phyloP scores from a whole-genome alignment of 83 land plant genomes.

The Picea mariana region DNA sequence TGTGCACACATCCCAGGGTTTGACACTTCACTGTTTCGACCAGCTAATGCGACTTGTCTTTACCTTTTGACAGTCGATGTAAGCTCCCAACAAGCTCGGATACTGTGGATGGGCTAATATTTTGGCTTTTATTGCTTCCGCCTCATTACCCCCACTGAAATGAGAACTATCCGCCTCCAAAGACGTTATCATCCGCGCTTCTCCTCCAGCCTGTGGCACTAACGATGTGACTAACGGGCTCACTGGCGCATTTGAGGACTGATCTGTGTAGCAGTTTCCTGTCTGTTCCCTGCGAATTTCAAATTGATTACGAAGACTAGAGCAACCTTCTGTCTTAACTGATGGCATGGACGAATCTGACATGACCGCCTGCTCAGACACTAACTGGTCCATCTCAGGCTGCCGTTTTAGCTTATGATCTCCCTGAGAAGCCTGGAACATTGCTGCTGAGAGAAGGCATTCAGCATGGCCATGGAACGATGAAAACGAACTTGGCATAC shows the following conservation, averaged over 20 bases:
- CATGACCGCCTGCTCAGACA: neutral
- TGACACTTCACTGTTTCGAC: neutral
- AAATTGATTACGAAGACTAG: neutral
- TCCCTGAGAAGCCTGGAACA: neutral
- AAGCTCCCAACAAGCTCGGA: conserved; percentile 56
- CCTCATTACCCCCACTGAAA: neutral
- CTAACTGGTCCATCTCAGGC: neutral
- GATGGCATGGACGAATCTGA: neutral
- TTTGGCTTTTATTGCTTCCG: conserved; percentile 65
- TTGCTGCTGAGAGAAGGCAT: neutral
- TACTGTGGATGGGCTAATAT: conserved; percentile 76
- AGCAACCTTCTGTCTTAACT: no score
- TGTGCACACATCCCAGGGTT: conserved; percentile 7
- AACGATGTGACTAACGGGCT: neutral
- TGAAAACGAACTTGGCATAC: neutral
- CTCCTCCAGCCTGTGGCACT: neutral
- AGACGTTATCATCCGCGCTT: neutral
- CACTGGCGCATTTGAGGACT: neutral
- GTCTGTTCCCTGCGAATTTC: neutral
- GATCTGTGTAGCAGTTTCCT: no score
- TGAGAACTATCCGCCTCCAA: neutral
- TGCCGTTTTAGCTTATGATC: neutral
- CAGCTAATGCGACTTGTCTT: neutral
- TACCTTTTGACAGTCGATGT: conserved; percentile 69
- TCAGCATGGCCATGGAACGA: conserved; percentile 1